Conservation (phyloP, 805 yeast genomes). For the Ogataea trehaloabstinens region DNA sequence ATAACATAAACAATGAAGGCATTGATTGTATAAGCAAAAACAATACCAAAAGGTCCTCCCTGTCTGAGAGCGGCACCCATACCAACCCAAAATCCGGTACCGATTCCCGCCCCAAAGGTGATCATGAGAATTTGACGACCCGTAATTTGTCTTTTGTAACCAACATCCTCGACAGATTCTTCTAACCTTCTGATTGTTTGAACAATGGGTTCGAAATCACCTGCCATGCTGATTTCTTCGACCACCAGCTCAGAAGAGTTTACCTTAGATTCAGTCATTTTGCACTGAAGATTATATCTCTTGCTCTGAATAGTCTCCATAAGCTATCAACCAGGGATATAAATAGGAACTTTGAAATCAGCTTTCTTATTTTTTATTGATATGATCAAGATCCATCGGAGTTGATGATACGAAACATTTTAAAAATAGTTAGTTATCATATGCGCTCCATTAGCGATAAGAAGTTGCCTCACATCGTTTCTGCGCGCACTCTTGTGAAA, state of each 20-base stretch:
- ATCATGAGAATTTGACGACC: conserved; percentile 62
- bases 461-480: too few species aligned
- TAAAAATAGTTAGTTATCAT: too few species aligned
- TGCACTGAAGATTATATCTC: too few species aligned
- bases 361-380: too few species aligned
- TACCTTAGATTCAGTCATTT: conserved; percentile 1
- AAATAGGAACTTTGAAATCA: too few species aligned
- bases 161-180: conserved; percentile 19
- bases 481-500: too few species aligned
- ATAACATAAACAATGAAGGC: conserved; percentile 59
- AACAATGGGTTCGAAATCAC: conserved; percentile 34
- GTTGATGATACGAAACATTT: too few species aligned
- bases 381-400: too few species aligned
- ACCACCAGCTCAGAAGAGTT: conserved; percentile 6
- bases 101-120: conserved; percentile 83
- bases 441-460: too few species aligned
- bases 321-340: too few species aligned
- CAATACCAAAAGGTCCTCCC: conserved; percentile 48
- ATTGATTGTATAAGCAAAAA: conserved; percentile 56
- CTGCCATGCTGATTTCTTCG: conserved; percentile 23
- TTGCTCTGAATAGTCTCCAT: too few species aligned
- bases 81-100: conserved; percentile 69
- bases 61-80: conserved; percentile 45
- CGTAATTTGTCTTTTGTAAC: conserved; percentile 32
- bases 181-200: conserved; percentile 28